These are phyloP conservation scores for Delphinella strobiligena DNA, from an alignment of 2,329 filamentous ascomycete species.

Conservation along the genomic window DNA sequence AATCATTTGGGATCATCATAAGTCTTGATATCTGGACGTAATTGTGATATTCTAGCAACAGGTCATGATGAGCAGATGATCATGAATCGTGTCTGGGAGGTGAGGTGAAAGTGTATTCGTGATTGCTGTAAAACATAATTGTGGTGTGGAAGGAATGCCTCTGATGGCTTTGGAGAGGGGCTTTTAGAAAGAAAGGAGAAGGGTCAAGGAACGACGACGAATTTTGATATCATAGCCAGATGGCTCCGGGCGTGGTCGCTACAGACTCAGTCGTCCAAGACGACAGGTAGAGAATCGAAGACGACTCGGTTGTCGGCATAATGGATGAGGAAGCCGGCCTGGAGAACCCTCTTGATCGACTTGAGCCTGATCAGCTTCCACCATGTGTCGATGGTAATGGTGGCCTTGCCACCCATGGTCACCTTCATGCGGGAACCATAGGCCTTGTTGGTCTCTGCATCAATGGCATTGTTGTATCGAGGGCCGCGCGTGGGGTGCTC, in stretches of 20 bases:
- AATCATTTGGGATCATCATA: too few relatives aligned
- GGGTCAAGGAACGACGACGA: neutral
- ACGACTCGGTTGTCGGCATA: constrained; percentile 51
- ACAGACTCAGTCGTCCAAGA: constrained; percentile 14
- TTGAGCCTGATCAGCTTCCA: constrained; percentile 59
- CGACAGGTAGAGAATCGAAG: constrained; percentile 43
- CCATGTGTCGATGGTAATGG: constrained; percentile 58
- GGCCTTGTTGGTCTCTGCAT: constrained; percentile 45
- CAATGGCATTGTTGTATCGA: constrained; percentile 51
- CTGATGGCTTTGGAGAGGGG: too few relatives aligned
- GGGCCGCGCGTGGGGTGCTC: constrained; percentile 56
- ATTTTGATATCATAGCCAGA: neutral
- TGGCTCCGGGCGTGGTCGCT: too few relatives aligned
- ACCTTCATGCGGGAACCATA: constrained; percentile 53
- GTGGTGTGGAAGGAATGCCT: too few relatives aligned
- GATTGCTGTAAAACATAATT: too few relatives aligned
- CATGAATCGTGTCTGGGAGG: too few relatives aligned
- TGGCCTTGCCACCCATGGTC: constrained; percentile 46
- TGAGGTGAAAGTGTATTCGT: too few relatives aligned
- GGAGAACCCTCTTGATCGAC: constrained; percentile 47
- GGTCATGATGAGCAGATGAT: too few relatives aligned
- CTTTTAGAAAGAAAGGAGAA: neutral
- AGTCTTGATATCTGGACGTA: too few relatives aligned
- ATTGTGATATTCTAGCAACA: too few relatives aligned
- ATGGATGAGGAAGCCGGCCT: constrained; percentile 50